Base-by-base conservation (phyloP, 2,329 filamentous ascomycete species). In the Cercospora zeae-maydis region DNA sequence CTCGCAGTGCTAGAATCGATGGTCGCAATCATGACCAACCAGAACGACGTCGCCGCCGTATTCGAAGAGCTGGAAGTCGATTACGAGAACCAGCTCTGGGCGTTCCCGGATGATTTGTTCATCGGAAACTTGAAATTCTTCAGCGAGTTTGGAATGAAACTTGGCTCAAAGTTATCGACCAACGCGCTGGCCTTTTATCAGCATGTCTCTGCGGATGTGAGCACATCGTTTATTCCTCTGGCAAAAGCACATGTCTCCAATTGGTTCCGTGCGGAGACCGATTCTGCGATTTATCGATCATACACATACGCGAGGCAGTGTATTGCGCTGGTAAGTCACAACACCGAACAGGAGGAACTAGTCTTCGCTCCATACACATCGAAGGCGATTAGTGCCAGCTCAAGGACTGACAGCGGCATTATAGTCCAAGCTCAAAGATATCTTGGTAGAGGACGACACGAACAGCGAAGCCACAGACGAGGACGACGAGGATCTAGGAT, bases 11-110 rank as follows among this genome's bases (percentile, higher is more conserved):
- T 37, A 27, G 31, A 51, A 24, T 34, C 57, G 19, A n/a, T 59
- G 30, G 57, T 33, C 14, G 31, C 42, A 7, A 52, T 59, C 42
- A 59, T 59, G 57, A 59, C 57, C 30, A 52, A 59, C 49, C 42
- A 30, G 4, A 37, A 33, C 45, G 39, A 59, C 27, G 45, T 52
- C 31, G 57, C 31, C 1, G 42, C 57, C 9, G 24, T 27, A 11
- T 37, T 59, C 6, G 57, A 52, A 24, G 47, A 59, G 24, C 19
- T 59, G 45, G 45, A 59, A 16, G 19, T 59, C 10, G 57, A 59
- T 27, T 59, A 52, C 19, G 57, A 59, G 24, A 30, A 59, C 13
- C 42, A 52, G 6, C 31, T 52, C 24, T 59, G 19, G 16, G 11
- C 42, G 5, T 53, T 59, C 45, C 19, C 11, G 9, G 47, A 52